Base-by-base conservation (phyloP, 768 basidiomycete species). In the Pleurotus cornucopiae region DNA sequence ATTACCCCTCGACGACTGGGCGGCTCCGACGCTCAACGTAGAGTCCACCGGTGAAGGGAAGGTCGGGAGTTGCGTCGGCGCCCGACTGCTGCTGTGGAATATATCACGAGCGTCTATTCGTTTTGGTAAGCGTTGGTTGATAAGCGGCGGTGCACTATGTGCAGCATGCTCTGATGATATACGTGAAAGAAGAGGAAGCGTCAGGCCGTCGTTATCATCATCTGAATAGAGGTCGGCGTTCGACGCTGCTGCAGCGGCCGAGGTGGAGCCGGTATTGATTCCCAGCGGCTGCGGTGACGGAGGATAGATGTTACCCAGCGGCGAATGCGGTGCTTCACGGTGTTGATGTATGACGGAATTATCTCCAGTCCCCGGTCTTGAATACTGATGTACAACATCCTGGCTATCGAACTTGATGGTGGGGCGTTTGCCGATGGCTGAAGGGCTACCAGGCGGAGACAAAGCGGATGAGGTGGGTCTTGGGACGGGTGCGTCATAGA, bases 401-500 rank as follows among this genome's bases (percentile, higher is more conserved):
- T 87, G 75, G 26, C 75, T 75, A 43, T 81, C 88, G 61, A 93
- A 94, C 66, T 91, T 92, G 79, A 94, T 85, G 39, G 85, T 81
- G 51, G 83, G 80, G 21, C 71, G 71, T 65, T 79, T 79, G 20
- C 63, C 69, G 23, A 66, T 62, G 26, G 67, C 46, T 5, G 56
- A 60, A n/a, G 61, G 57, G 23, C 49, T 53, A 25, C 45, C 44
- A 52, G 67, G 57, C 64, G 72, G 59, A 65, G 73, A 71, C 2
- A 73, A 70, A 21, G 82, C 78, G 25, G 72, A 69, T 26, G 69
- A 65, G 58, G 77, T 72, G 58, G 70, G 58, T 23, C 64, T 54
- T 39, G 89, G 88, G 65, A 97, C 81, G 2, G 95, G 95, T 9
- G 87, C 82, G 66, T 98, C 95, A 66, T 92, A 94, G 5, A 98